Evolutionary conservation across 2,329 filamentous ascomycete genomes (phyloP), one percentile per base, ranked within the genome.

Genomic region (Calonectria hongkongensis): DNA sequence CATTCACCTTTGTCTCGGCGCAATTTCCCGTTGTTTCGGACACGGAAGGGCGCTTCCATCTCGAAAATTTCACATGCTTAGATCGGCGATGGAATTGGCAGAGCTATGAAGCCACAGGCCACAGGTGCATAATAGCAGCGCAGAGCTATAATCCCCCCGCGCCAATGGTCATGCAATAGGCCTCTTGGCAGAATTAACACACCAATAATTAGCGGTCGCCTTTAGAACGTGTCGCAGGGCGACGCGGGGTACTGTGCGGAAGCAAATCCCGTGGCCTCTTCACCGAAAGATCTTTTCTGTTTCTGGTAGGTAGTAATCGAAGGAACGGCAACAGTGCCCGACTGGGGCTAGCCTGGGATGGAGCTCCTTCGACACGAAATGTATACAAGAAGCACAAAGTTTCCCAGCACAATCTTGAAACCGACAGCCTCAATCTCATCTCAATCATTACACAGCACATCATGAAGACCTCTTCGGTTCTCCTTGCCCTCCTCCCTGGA

Each of bases 281-380:
- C 64, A 30, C 64, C 54, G 54, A 71, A 28, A 47, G 64, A 71
- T 71, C 64, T 47, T 63, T 63, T 8, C 69, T 71, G 27, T 54
- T 71, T 71, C 21, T 33, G 69, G 69, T 71, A 71, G 69, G 69
- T 71, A 62, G 69, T 45, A 67, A 30, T 63, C 13, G 36, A 48
- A 25, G 28, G 27, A 30, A 15, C 64, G 69, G 69, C 45, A 39
- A 36, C 51, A 45, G 43, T 71, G 54, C 69, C 69, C 36, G 36
- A 67, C 64, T 47, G 41, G 64, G 69, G 69, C 64, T 67, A 71
- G 69, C 12, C 12, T 50, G 25, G 25, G 6, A 66, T 56, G 9
- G 13, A 15, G 12, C 39, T 62, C 27, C 58, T 28, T 47, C 15
- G 39, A 54, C 9, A 30, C 48, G 41, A 66, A 33, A 7, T 56